Evolutionary conservation across 1,284 basidiomycete genomes (phyloP), one percentile per base, ranked within the genome.

Genomic region (Anthracocystis walkeri): DNA sequence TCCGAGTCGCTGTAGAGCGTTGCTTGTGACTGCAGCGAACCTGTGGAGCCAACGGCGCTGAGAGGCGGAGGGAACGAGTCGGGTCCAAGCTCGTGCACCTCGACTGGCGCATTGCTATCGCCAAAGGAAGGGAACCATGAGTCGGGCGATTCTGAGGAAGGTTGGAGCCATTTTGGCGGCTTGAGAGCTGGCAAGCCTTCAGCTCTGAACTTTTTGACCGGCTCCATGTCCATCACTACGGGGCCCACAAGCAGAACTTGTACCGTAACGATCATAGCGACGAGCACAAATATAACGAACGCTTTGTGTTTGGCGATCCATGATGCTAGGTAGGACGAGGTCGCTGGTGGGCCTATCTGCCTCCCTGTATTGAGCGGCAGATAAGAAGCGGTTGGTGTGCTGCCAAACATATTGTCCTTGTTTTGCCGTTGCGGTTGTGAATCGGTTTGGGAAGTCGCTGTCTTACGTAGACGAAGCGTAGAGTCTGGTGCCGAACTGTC

Each of bases 271-370:
- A 72, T 59, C 51, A 60, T 35, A 7, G 74, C 68, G 8, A 76
- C 68, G 14, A 72, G 53, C n/a, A 67, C 55, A 29, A 76, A 64
- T 46, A 61, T 51, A 56, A 65, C 62, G 33, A 72, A 65, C 31
- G 38, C 55, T 59, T 76, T 76, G 74, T 76, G 74, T 42, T 72
- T 76, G 10, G 68, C 68, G 25, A 71, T 61, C 74, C 74, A 76
- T 23, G 68, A 72, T 50, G 67, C 46, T 16, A 76, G 38, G 25
- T 61, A 33, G 54, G 73, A 75, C 3, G 72, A 56, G 35, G 14
- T 38, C 41, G 62, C 52, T n/a, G 62, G 48, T 27, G 58, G 59
- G 11, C 52, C 63, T 23, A 51, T 49, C 40, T 65, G 72, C 63
- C 55, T 35, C 3, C 52, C 29, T 21, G 58, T 41, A 27, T 66